Conservation (phyloP, 306 rosid genomes). For the Trifolium subterraneum region DNA sequence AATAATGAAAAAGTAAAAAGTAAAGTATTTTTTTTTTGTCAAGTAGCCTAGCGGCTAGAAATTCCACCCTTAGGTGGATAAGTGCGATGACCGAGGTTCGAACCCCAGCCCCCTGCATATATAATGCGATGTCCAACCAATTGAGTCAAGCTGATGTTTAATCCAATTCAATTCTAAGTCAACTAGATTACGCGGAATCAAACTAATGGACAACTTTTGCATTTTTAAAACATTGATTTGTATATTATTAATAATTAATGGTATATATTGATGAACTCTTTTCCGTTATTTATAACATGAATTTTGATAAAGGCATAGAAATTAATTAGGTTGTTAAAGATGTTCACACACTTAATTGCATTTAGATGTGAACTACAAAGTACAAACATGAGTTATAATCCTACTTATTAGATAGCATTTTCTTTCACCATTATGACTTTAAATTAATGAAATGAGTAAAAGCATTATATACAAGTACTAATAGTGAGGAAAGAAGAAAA, state of each 20-base stretch:
- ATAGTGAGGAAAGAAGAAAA: conserved; percentile 13
- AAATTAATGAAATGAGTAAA: not conserved
- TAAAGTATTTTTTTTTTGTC: too few species aligned
- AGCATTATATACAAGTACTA: not conserved
- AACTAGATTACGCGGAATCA: not conserved
- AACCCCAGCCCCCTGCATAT: too few species aligned
- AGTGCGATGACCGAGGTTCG: too few species aligned
- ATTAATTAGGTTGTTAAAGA: not conserved
- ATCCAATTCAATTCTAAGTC: too few species aligned
- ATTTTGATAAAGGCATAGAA: not conserved
- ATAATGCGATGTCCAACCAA: too few species aligned
- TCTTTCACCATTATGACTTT: conserved; percentile 8
- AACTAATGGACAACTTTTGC: too few species aligned
- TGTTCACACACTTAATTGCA: conserved; percentile 17
- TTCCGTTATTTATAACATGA: conserved; percentile 13
- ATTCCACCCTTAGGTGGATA: too few species aligned
- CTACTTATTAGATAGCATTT: not conserved
- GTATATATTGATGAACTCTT: not conserved
- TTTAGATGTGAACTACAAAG: not conserved
- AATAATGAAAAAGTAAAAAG: too few species aligned
- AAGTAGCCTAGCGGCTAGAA: too few species aligned
- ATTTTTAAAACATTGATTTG: too few species aligned
- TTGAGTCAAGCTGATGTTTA: too few species aligned
- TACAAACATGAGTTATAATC: not conserved
- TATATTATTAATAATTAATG: too few species aligned